phyloP scores from a whole-genome alignment of 805 yeast genomes.

The Metschnikowia gelsemii region DNA sequence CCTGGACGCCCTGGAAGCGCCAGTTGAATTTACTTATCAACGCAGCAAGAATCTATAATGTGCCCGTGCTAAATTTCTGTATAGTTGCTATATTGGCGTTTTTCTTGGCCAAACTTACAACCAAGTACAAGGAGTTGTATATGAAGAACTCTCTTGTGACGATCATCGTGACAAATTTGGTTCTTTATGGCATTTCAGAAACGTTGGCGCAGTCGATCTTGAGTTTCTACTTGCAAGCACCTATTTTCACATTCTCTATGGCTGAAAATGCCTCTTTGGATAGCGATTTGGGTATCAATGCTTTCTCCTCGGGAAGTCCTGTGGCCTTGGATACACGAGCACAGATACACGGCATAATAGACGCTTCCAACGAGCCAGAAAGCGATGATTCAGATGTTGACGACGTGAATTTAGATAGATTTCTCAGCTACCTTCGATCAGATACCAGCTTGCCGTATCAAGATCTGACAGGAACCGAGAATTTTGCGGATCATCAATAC shows the following conservation, averaged over 20 bases:
- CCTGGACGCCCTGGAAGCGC: background rate
- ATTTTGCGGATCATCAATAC: background rate
- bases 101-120: conserved; percentile 52
- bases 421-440: conserved; percentile 37
- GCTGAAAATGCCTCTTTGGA: too few species aligned
- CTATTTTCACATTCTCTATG: conserved; percentile 4
- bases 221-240: conserved; percentile 22
- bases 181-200: conserved; percentile 88
- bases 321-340: background rate
- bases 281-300: too few species aligned
- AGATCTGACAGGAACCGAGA: conserved; percentile 3
- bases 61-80: conserved; percentile 58
- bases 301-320: background rate
- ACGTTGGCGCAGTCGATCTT: conserved; percentile 77
- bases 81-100: conserved; percentile 50
- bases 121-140: conserved; percentile 60
- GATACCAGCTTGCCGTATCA: conserved; percentile 15
- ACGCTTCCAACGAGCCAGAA: background rate
- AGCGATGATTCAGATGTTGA: conserved; percentile 26
- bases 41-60: conserved; percentile 39
- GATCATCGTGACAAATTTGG: conserved; percentile 74
- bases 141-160: conserved; percentile 68
- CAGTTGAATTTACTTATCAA: conserved; percentile 25
- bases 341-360: background rate
- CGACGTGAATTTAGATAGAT: conserved; percentile 31